Evolutionary conservation across 805 yeast genomes (phyloP).

Genomic region (Grigorovia jiainica): DNA sequence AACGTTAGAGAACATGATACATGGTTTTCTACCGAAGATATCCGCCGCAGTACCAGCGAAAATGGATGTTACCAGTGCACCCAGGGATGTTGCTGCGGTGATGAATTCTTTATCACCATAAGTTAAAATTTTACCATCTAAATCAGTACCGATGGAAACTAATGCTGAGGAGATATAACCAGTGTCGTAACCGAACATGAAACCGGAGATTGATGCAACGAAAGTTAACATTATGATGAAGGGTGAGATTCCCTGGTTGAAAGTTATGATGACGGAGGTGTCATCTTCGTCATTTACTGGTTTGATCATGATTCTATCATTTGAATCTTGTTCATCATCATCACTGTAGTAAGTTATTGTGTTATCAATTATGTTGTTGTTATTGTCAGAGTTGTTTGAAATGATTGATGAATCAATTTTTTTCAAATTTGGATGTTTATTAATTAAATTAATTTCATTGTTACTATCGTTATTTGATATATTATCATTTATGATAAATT

Average conservation of each 20-base stretch:
- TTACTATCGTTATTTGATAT: neutral
- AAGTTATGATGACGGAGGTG: slow-evolving; percentile 37
- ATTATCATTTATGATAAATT: neutral
- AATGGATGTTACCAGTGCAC: slow-evolving; percentile 75
- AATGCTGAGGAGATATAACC: slow-evolving; percentile 93
- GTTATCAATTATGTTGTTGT: neutral
- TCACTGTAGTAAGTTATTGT: neutral
- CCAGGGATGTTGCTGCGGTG: slow-evolving; percentile 90
- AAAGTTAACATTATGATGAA: slow-evolving; percentile 61
- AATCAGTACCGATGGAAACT: slow-evolving; percentile 73
- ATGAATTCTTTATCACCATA: slow-evolving; percentile 81
- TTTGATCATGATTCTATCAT: slow-evolving; percentile 20
- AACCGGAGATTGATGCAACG: slow-evolving; percentile 84
- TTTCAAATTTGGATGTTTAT: neutral
- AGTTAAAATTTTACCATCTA: slow-evolving; percentile 48
- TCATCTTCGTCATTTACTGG: slow-evolving; percentile 42
- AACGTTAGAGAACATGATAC: slow-evolving; percentile 71
- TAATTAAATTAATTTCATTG: neutral
- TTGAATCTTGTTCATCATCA: neutral
- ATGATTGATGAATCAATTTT: neutral
- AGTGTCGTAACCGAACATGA: slow-evolving; percentile 96
- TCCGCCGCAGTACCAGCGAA: slow-evolving; percentile 80
- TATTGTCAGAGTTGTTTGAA: neutral
- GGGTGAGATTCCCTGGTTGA: slow-evolving; percentile 47
- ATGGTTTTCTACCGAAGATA: slow-evolving; percentile 72